Evolutionary conservation across 2,329 filamentous ascomycete genomes (phyloP), one percentile per base, ranked within the genome.

Genomic region (Lasiodiplodia sp.): DNA sequence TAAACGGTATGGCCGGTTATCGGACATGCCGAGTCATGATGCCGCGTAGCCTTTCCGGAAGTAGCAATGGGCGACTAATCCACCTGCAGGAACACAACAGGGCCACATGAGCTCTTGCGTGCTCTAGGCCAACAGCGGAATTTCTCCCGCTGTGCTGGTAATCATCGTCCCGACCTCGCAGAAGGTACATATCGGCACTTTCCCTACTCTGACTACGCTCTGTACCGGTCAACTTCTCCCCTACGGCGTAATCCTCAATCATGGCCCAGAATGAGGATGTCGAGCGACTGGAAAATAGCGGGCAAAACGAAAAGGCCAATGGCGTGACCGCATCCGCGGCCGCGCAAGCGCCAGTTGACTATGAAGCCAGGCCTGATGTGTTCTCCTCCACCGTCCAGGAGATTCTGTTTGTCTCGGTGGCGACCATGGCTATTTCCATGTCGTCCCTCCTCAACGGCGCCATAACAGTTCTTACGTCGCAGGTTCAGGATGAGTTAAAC

Each of bases 381-480:
- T 92, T 92, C 82, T 84, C 78, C 52, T 89, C 83, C 52, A 90
- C 88, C 0, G 67, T 87, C 2, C 87, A 91, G 73, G 90, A 92
- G 80, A 82, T 87, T 47, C 79, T 89, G 2, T 92, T 92, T 73
- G 87, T 92, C 18, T 75, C 89, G 21, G 89, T 88, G 49, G 87
- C 88, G 11, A 92, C 90, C 1, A 87, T 91, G 80, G 88, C 89
- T 2, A 89, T 91, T 55, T 88, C 87, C 3, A 88, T 89, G 73
- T 85, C 84, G 11, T 85, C 86, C 4, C 88, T 92, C 72, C 80
- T 90, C 34, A 82, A 82, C 8, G 90, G 89, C 14, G 82, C 85
- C 4, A 84, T 87, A 4, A 84, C 88, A 2, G 89, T 91, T 69
- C 87, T 90, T 69, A 88, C 88, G 1, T 86, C 86, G 0, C 86